Conservation (phyloP, 2,329 filamentous ascomycete genomes). For the Helicocarpus griseus region DNA sequence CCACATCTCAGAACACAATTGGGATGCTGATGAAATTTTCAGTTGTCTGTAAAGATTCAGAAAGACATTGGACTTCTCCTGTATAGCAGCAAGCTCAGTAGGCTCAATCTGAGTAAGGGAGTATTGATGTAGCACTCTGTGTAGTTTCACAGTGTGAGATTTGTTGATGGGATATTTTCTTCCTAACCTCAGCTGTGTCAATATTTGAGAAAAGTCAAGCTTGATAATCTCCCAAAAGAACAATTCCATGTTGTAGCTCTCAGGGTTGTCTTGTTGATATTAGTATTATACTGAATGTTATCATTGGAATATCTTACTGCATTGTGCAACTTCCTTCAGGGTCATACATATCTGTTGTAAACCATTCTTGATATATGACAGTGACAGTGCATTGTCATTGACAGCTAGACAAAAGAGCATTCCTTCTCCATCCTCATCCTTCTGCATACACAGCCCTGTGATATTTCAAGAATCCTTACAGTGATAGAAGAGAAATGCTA, state of each 20-base stretch:
- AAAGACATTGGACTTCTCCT: background rate
- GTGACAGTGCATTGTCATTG: background rate
- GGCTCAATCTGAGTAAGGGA: background rate
- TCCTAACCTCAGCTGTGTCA: background rate
- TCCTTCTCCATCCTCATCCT: background rate
- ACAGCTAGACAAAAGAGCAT: background rate
- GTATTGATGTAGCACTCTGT: background rate
- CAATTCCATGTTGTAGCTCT: background rate
- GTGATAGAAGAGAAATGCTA: background rate
- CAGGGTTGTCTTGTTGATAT: background rate
- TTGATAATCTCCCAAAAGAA: background rate
- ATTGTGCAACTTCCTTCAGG: background rate
- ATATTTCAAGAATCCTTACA: background rate
- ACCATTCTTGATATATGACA: background rate
- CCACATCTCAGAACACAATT: background rate
- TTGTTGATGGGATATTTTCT: background rate
- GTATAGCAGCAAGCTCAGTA: background rate
- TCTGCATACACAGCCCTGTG: background rate
- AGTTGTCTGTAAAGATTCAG: background rate
- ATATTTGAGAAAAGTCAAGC: background rate
- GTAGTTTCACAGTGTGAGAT: background rate
- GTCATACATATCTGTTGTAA: background rate
- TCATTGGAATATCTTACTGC: background rate
- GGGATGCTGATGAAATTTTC: background rate
- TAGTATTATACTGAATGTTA: background rate